Evolutionary conservation across 1,139 yeast species (phyloP).

Genomic region (Ogataea hybrid): DNA sequence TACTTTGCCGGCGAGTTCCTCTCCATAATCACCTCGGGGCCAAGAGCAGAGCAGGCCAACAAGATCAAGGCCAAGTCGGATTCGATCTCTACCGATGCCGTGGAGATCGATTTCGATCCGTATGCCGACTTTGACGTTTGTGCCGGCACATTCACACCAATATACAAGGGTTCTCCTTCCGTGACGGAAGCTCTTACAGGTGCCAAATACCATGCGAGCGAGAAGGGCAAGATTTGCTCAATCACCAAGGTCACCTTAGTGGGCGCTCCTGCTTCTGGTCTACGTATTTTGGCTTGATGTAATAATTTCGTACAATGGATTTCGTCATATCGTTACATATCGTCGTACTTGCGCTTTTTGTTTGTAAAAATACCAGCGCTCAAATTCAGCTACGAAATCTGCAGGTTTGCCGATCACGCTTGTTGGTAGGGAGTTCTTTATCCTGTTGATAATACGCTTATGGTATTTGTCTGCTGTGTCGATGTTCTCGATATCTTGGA

Average conservation of each 20-base stretch:
- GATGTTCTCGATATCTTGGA: constrained; percentile 16
- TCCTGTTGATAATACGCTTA: constrained; percentile 16
- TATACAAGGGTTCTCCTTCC: constrained; percentile 69
- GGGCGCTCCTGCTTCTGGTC: constrained; percentile 96
- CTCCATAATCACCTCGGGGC: constrained; percentile 63
- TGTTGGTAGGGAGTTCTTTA: constrained; percentile 25
- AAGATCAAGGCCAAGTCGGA: constrained; percentile 82
- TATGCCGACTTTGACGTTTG: constrained; percentile 90
- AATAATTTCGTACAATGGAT: constrained; percentile 8
- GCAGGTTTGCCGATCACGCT: constrained; percentile 39
- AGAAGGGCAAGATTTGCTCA: constrained; percentile 74
- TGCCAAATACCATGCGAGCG: constrained; percentile 76
- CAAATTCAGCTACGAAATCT: constrained; percentile 37
- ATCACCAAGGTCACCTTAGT: constrained; percentile 76
- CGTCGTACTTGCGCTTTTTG: constrained; percentile 6
- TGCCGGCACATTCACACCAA: constrained; percentile 84
- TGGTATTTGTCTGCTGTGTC: constrained; percentile 15
- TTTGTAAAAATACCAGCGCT: constrained; percentile 30
- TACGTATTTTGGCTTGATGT: constrained; percentile 45
- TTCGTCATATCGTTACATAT: constrained; percentile 4
- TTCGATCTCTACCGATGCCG: constrained; percentile 75
- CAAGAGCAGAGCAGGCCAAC: constrained; percentile 85
- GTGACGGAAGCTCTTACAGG: constrained; percentile 88
- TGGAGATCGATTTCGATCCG: constrained; percentile 90
- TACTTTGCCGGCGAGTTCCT: constrained; percentile 86